Percentiles rank a stretch among this genome's conserved stretches.
These are phyloP conservation scores for Zymoseptoria pseudotritici DNA, from an alignment of 2,329 filamentous ascomycete genomes.

Conservation along the genomic window DNA sequence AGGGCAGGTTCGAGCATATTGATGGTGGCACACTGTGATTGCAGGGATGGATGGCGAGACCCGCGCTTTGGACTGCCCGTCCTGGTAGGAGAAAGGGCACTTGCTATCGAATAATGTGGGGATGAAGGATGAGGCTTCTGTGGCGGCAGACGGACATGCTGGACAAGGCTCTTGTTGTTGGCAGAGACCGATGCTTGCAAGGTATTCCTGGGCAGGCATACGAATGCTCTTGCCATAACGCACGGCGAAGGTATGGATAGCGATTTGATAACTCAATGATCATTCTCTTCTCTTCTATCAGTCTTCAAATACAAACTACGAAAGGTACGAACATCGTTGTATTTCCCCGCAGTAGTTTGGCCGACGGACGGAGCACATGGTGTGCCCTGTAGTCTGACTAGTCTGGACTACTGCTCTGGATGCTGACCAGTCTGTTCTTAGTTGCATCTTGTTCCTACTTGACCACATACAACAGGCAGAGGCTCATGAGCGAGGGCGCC, in stretches of 20 bases:
- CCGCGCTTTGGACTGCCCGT: background rate
- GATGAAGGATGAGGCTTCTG: background rate
- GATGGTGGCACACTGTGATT: background rate
- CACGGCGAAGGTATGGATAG: background rate
- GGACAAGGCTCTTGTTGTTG: background rate
- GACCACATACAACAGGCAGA: background rate
- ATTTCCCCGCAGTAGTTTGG: background rate
- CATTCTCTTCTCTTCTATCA: background rate
- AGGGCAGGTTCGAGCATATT: background rate
- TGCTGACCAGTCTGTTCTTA: background rate
- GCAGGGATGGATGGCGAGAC: background rate
- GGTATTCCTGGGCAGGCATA: background rate
- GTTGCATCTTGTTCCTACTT: background rate
- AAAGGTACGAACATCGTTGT: background rate
- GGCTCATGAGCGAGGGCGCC: background rate
- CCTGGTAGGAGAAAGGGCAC: background rate
- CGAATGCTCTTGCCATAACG: background rate
- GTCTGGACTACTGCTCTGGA: background rate
- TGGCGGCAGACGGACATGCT: background rate
- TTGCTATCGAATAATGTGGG: background rate
- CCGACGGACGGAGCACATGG: background rate
- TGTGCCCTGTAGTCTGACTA: background rate
- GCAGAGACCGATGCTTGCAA: background rate
- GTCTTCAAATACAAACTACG: background rate
- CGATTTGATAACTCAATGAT: background rate